A percentile compares a stretch with the other conserved stretches of the same genome.
Conservation (phyloP, 208 protist genomes). For the Crithidia brevicula region DNA sequence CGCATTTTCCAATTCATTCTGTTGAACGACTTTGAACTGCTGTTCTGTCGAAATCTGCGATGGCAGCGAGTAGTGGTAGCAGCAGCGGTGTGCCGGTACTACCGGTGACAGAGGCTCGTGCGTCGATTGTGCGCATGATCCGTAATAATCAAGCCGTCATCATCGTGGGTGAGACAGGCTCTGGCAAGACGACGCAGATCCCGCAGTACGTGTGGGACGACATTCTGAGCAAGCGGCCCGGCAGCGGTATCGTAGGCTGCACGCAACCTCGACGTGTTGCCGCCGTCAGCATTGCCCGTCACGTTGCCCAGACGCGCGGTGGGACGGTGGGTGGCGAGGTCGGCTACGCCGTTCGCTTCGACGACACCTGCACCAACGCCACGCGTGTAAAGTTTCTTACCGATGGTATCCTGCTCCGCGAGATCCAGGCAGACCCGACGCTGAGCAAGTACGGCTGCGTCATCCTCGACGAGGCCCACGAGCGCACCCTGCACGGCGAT, state of each 20-base stretch:
- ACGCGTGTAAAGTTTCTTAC: conserved; percentile 96
- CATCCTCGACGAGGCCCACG: conserved; percentile 99
- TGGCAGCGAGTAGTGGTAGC: conserved; percentile 17
- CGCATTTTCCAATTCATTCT: no score
- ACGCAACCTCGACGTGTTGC: conserved; percentile 98
- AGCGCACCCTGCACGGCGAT: conserved; percentile 97
- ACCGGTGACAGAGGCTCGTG: conserved; percentile 77
- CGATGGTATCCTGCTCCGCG: conserved; percentile 97
- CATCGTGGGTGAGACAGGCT: conserved; percentile 94
- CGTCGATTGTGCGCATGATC: conserved; percentile 83
- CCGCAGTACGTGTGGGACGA: conserved; percentile 95
- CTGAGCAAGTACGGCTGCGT: conserved; percentile 96
- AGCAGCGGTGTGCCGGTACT: conserved; percentile 30
- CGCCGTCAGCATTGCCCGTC: conserved; percentile 94
- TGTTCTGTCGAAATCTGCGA: not conserved
- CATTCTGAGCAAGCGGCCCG: conserved; percentile 51
- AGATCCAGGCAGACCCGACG: conserved; percentile 93
- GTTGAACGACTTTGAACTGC: no score
- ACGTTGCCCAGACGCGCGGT: conserved; percentile 92
- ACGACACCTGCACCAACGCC: conserved; percentile 86
- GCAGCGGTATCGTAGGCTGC: conserved; percentile 86
- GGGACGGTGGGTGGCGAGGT: conserved; percentile 86
- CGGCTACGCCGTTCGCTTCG: conserved; percentile 95
- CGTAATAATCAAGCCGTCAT: conserved; percentile 84
- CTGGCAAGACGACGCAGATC: conserved; percentile 94